Conservation (phyloP, 2,329 filamentous ascomycete species). For the Talaromyces sp. region DNA sequence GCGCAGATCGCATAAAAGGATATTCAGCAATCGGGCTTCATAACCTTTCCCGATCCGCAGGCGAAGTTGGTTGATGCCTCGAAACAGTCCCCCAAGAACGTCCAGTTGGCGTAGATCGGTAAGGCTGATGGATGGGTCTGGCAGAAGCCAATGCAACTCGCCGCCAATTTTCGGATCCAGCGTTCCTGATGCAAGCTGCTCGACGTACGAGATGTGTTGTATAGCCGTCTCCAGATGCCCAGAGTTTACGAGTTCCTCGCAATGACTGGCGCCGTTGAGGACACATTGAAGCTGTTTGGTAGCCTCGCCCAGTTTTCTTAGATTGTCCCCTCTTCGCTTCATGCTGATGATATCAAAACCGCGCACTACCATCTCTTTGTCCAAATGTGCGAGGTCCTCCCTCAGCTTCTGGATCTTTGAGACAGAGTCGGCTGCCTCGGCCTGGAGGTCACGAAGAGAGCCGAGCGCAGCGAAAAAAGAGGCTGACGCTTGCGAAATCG, state of each 20-base stretch:
- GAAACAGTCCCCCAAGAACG: constrained; percentile 74
- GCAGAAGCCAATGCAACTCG: constrained; percentile 22
- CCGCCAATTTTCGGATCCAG: constrained; percentile 14
- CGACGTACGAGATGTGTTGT: constrained; percentile 14
- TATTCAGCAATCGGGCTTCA: constrained; percentile 71
- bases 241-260: constrained; percentile 62
- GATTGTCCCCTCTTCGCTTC: constrained; percentile 73
- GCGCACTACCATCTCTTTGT: constrained; percentile 78
- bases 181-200: constrained; percentile 13
- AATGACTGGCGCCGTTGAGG: constrained; percentile 5
- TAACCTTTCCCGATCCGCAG: constrained; percentile 82
- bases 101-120: constrained; percentile 71
- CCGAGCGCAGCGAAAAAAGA: constrained; percentile 95
- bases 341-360: constrained; percentile 82
- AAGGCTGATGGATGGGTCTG: constrained; percentile 33
- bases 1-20: constrained; percentile 73
- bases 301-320: constrained; percentile 74
- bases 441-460: constrained; percentile 83
- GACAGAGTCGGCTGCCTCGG: constrained; percentile 87
- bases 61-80: constrained; percentile 71
- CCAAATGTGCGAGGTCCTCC: constrained; percentile 72
- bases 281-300: constrained; percentile 67
- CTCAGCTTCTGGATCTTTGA: constrained; percentile 75
- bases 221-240: constrained; percentile 29
- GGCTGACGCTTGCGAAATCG: constrained; percentile 89